A percentile compares a stretch with the other conserved stretches of the same genome.
Conservation (phyloP, 2,329 filamentous ascomycete genomes). For the Pleurostoma richardsiae region DNA sequence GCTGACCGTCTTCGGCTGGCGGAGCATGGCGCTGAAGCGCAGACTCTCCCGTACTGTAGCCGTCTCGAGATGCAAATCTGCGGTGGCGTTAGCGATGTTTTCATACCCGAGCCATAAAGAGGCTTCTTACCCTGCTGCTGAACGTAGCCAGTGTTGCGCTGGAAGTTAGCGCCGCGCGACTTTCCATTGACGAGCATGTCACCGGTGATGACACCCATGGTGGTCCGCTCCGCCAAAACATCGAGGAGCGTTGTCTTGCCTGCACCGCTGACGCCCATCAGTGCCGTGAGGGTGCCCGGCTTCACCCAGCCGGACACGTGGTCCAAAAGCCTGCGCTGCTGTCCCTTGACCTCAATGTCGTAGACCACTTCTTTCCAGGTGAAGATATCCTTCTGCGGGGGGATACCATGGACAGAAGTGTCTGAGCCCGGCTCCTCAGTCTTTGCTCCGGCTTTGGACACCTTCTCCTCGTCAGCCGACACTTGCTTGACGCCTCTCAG, state of each 20-base stretch:
- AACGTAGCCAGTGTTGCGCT: constrained; percentile 62
- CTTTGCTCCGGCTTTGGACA: constrained; percentile 1
- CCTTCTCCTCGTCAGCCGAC: constrained; percentile 12
- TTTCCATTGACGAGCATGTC: constrained; percentile 61
- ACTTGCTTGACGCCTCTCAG: constrained; percentile 21
- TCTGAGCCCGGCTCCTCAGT: constrained; percentile 7
- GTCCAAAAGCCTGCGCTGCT: constrained; percentile 67
- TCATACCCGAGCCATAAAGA: neutral
- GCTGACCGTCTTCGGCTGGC: constrained; percentile 49
- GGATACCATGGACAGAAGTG: constrained; percentile 19
- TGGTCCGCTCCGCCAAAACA: constrained; percentile 51
- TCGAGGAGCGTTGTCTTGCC: constrained; percentile 60
- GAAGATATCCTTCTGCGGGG: constrained; percentile 56
- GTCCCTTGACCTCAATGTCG: constrained; percentile 66
- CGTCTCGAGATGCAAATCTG: constrained; percentile 51
- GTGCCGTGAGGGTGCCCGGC: constrained; percentile 77
- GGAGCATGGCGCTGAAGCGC: constrained; percentile 50
- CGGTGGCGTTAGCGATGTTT: neutral
- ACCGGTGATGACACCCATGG: constrained; percentile 58
- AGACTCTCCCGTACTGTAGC: constrained; percentile 51
- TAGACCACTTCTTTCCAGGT: constrained; percentile 76
- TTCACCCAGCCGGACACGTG: constrained; percentile 86
- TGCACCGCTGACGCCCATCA: constrained; percentile 62
- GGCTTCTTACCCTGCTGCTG: constrained; percentile 51
- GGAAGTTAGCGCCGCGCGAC: constrained; percentile 51